These are phyloP conservation scores for Colletotrichum sp. DNA, from an alignment of 2,329 filamentous ascomycete genomes.

Conservation along the genomic window DNA sequence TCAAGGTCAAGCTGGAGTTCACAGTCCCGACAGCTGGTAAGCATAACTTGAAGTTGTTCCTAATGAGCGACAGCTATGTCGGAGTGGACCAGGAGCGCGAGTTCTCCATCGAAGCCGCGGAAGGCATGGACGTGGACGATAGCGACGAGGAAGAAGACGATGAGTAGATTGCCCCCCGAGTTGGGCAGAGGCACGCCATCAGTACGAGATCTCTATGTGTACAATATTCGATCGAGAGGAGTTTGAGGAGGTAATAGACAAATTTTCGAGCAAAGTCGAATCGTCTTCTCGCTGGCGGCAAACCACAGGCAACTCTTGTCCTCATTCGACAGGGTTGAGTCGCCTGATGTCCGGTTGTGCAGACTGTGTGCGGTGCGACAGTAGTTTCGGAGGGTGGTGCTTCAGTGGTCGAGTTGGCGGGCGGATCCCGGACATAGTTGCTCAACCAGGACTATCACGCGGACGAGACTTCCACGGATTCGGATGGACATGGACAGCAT, in stretches of 20 bases:
- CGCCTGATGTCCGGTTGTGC: slow-evolving; percentile 33
- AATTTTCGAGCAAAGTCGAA: neutral
- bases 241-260: slow-evolving; percentile 14
- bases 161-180: slow-evolving; percentile 26
- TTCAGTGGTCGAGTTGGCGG: slow-evolving; percentile 8
- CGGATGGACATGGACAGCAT: neutral
- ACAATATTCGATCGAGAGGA: slow-evolving; percentile 17
- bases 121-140: slow-evolving; percentile 94
- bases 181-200: neutral
- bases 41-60: slow-evolving; percentile 86
- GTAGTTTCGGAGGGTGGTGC: slow-evolving; percentile 26
- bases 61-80: slow-evolving; percentile 97
- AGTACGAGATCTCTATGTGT: slow-evolving; percentile 14
- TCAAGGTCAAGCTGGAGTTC: slow-evolving; percentile 85
- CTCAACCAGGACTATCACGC: neutral
- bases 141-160: slow-evolving; percentile 81
- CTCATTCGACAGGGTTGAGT: slow-evolving; percentile 30
- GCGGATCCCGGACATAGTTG: neutral
- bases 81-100: slow-evolving; percentile 95
- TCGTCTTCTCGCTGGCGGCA: neutral
- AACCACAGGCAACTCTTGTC: slow-evolving; percentile 11
- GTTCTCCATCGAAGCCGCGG: slow-evolving; percentile 83
- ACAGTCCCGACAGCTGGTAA: slow-evolving; percentile 83
- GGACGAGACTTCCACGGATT: neutral
- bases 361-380: slow-evolving; percentile 29